A percentile compares a stretch with the other conserved stretches of the same genome.
These are phyloP conservation scores for Suhomyces xylopsoci DNA, from an alignment of 805 yeast species.

Conservation along the genomic window DNA sequence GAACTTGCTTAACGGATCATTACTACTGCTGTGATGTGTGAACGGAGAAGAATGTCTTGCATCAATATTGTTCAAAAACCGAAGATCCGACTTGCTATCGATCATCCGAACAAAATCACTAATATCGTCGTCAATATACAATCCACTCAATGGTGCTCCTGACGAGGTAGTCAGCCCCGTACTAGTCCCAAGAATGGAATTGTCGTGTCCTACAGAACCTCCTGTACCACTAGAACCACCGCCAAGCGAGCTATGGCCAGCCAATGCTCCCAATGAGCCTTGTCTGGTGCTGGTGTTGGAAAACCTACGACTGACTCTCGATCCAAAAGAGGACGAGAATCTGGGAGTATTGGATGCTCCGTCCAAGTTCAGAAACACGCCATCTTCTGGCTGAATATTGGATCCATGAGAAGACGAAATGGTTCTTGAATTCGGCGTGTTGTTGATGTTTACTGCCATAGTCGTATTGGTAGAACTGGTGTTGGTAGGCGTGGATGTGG, in stretches of 20 bases:
- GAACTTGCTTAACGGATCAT: slow-evolving; percentile 48
- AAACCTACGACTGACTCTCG: slow-evolving; percentile 54
- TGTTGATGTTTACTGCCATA: slow-evolving; percentile 7
- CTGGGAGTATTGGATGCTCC: slow-evolving; percentile 45
- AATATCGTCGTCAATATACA: slow-evolving; percentile 55
- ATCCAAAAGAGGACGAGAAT: slow-evolving; percentile 71
- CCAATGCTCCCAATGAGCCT: slow-evolving; percentile 8
- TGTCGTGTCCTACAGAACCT: slow-evolving; percentile 17
- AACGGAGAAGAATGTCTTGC: slow-evolving; percentile 12
- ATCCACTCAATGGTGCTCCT: slow-evolving; percentile 38
- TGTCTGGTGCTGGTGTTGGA: slow-evolving; percentile 33
- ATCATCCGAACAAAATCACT: slow-evolving; percentile 70
- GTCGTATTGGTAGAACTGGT: slow-evolving; percentile 3
- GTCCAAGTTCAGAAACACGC: slow-evolving; percentile 18
- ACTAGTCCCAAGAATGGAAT: slow-evolving; percentile 30
- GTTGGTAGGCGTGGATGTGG: slow-evolving; percentile 15
- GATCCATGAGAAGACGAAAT: slow-evolving; percentile 41
- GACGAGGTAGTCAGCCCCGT: slow-evolving; percentile 33
- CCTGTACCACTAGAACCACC: slow-evolving; percentile 10
- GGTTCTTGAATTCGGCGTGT: slow-evolving; percentile 31
- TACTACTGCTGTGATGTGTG: slow-evolving; percentile 8
- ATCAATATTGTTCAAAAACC: slow-evolving; percentile 21
- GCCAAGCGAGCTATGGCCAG: slow-evolving; percentile 6
- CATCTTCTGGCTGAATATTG: slow-evolving; percentile 20
- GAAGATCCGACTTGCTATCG: slow-evolving; percentile 58